A percentile compares a stretch with the other conserved stretches of the same genome.
These are phyloP conservation scores for Flueggea neowawraea DNA, from an alignment of 441 rosid genomes.

Conservation along the genomic window DNA sequence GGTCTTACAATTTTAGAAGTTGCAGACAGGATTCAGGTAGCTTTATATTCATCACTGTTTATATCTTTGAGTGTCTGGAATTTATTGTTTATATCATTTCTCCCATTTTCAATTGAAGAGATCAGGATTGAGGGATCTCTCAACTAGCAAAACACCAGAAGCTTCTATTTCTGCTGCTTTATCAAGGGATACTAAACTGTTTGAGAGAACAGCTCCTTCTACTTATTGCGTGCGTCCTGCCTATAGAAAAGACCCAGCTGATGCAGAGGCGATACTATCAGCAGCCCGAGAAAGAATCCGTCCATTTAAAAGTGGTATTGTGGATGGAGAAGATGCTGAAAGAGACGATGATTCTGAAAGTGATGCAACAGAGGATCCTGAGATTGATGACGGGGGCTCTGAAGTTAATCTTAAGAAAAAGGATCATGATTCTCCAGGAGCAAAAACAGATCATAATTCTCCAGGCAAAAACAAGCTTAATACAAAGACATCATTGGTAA, in stretches of 20 bases:
- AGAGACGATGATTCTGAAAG: conserved; percentile 93
- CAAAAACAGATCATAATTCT: conserved; percentile 18
- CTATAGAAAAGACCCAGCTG: conserved; percentile 91
- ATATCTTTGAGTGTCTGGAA: background rate
- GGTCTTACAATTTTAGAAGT: conserved; percentile 93
- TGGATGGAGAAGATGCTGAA: conserved; percentile 91
- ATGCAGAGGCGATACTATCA: conserved; percentile 92
- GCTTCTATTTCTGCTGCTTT: conserved; percentile 99
- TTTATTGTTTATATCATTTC: conserved; percentile 9
- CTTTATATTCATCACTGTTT: no score
- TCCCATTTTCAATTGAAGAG: conserved; percentile 41
- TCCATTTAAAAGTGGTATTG: conserved; percentile 79
- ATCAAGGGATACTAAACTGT: conserved; percentile 98
- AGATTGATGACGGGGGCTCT: conserved; percentile 78
- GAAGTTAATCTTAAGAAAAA: conserved; percentile 44
- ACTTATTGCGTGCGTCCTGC: conserved; percentile 95
- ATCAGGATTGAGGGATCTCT: conserved; percentile 98
- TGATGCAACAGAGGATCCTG: conserved; percentile 90
- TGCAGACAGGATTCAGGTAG: conserved; percentile 97
- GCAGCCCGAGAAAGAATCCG: conserved; percentile 89
- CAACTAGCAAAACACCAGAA: conserved; percentile 99
- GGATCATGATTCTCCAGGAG: conserved; percentile 33
- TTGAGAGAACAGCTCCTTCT: conserved; percentile 99
- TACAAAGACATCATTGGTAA: no score
- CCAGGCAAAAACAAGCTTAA: conserved; percentile 24